Conservation (phyloP, 2,329 filamentous ascomycete species). For the Huntiella decipiens region DNA sequence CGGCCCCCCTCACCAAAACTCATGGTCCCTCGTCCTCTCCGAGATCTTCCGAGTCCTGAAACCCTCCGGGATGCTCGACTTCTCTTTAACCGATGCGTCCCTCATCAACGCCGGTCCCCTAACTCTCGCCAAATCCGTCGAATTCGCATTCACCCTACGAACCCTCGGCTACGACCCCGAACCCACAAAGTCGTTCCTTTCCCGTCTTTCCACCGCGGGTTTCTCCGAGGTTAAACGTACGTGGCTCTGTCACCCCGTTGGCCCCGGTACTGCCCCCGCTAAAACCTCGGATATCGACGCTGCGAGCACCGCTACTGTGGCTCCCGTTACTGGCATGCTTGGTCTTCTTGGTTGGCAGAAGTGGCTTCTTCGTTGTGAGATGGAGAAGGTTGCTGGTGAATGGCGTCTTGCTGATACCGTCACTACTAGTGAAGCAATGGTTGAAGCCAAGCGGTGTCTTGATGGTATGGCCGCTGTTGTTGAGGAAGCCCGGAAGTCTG, state of each 20-base stretch:
- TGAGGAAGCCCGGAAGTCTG: slow-evolving; percentile 41
- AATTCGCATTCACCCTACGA: slow-evolving; percentile 80
- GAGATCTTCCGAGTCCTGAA: slow-evolving; percentile 87
- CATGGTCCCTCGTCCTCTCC: slow-evolving; percentile 67
- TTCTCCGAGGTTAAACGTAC: slow-evolving; percentile 67
- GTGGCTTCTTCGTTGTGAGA: slow-evolving; percentile 77
- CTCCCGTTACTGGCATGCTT: slow-evolving; percentile 60
- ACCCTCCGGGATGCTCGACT: slow-evolving; percentile 84
- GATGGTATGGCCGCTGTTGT: slow-evolving; percentile 41
- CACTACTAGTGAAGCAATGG: slow-evolving; percentile 29
- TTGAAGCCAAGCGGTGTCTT: slow-evolving; percentile 38
- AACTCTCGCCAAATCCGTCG: slow-evolving; percentile 66
- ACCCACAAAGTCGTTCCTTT: slow-evolving; percentile 65
- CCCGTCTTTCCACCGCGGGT: slow-evolving; percentile 52
- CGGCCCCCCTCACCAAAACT: slow-evolving; percentile 50
- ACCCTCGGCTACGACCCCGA: slow-evolving; percentile 76
- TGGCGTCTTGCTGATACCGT: slow-evolving; percentile 34
- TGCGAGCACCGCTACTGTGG: slow-evolving; percentile 47
- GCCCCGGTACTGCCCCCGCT: slow-evolving; percentile 19
- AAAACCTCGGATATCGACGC: slow-evolving; percentile 19
- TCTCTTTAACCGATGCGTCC: slow-evolving; percentile 73
- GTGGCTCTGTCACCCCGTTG: slow-evolving; percentile 81
- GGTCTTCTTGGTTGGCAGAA: slow-evolving; percentile 90
- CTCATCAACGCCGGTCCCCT: slow-evolving; percentile 68
- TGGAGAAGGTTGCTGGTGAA: slow-evolving; percentile 59